These are phyloP conservation scores for Geotrichum histeridarum DNA, from an alignment of 1,139 yeast genomes.

Conservation along the genomic window DNA sequence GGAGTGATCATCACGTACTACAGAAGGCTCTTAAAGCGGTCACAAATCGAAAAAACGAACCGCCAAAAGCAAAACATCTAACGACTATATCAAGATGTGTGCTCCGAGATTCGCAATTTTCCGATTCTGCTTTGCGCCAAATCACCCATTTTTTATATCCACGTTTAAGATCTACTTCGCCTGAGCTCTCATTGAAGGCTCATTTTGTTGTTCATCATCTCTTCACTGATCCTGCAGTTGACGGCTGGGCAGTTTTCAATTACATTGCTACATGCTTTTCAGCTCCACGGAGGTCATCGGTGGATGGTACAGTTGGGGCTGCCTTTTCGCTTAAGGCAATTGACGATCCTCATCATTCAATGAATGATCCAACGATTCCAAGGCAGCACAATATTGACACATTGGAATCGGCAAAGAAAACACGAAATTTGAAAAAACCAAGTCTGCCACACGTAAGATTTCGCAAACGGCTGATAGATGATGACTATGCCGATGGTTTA, in stretches of 20 bases:
- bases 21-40: constrained; percentile 23
- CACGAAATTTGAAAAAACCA: background rate
- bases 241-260: constrained; percentile 17
- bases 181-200: constrained; percentile 24
- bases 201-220: constrained; percentile 27
- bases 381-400: too few relatives aligned
- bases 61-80: constrained; percentile 25
- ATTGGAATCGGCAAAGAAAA: too few relatives aligned
- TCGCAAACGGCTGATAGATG: constrained; percentile 17
- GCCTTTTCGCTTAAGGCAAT: constrained; percentile 14
- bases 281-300: constrained; percentile 18
- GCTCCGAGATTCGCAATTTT: constrained; percentile 15
- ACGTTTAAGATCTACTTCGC: constrained; percentile 18
- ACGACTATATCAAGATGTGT: constrained; percentile 20
- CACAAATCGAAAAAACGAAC: constrained; percentile 24
- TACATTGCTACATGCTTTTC: constrained; percentile 13
- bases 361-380: too few relatives aligned
- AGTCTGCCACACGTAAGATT: background rate
- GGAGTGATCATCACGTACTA: background rate
- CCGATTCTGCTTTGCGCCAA: constrained; percentile 18
- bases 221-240: constrained; percentile 22
- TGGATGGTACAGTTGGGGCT: constrained; percentile 12
- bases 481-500: background rate
- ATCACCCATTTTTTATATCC: constrained; percentile 20
- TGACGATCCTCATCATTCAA: background rate